phyloP scores from a whole-genome alignment of 495 filamentous ascomycete genomes.

The Penicillium pancosmium region DNA sequence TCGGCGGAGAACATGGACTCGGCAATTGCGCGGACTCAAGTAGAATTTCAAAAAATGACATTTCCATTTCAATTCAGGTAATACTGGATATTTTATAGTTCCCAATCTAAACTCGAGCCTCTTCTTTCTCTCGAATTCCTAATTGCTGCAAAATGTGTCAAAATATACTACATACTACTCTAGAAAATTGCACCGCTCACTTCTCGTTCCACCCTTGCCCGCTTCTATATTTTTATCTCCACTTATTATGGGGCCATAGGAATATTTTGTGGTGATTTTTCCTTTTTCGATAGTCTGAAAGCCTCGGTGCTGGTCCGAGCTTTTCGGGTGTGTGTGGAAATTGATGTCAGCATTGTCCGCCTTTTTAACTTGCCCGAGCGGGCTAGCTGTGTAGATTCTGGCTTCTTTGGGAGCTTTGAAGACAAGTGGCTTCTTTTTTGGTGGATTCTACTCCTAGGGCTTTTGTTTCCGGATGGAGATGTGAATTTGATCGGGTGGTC shows the following conservation, averaged over 20 bases:
- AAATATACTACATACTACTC: too few relatives aligned
- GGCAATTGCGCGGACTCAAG: background rate
- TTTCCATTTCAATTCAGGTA: too few relatives aligned
- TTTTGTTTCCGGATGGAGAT: background rate
- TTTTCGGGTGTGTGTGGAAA: background rate
- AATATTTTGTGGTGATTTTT: too few relatives aligned
- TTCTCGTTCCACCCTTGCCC: too few relatives aligned
- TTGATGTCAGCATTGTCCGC: background rate
- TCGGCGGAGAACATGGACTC: background rate
- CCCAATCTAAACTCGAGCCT: too few relatives aligned
- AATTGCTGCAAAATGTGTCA: too few relatives aligned
- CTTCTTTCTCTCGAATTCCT: too few relatives aligned
- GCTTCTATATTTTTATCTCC: too few relatives aligned
- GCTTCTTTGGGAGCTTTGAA: background rate
- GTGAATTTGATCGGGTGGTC: background rate
- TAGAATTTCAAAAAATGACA: background rate
- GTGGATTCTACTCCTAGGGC: background rate
- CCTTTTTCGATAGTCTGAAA: background rate
- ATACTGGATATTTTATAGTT: too few relatives aligned
- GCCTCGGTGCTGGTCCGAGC: background rate
- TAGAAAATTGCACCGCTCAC: too few relatives aligned
- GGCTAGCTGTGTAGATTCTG: background rate
- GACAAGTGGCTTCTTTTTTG: background rate
- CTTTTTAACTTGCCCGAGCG: background rate
- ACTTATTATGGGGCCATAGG: too few relatives aligned